Base-by-base conservation (phyloP, 2,329 filamentous ascomycete genomes). In the Colletotrichum acutatum region DNA sequence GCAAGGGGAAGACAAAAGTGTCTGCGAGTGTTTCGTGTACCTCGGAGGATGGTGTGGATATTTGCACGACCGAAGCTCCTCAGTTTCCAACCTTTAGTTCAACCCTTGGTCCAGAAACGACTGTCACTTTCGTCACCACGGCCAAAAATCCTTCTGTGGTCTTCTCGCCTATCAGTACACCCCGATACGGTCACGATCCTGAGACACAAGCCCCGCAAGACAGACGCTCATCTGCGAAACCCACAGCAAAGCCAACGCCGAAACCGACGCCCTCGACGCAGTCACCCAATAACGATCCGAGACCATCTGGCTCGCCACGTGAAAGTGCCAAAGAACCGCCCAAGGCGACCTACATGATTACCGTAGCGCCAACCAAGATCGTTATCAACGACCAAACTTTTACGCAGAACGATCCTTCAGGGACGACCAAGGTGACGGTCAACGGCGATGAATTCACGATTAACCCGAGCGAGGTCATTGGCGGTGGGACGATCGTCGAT, bases 131-230 rank as follows among this genome's bases (percentile, higher is more conserved):
- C 59, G 77, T 86, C 63, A 89, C 87, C 2, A 89, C 87, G 3
- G 87, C 89, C 77, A 89, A 89, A 77, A 89, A 89, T 68, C 88
- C 88, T 0, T 83, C 85, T 9, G 86, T 89, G 19, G 82, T 88
- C 3, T 81, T 58, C 58, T 84, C 66, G 7, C 67, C 72, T 19
- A 57, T 70, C 14, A 66, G 64, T n/a, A 75, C 74, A n/a, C 71
- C 74, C 4, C 59, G 42, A 7, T 75, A 71, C 42, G 71, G 70
- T 28, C 63, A 74, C 28, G 59, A 72, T 28, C n/a, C 56, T 67
- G 62, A 66, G 56, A 70, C 68, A 12, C 53, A 37, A 30, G 30
- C 68, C 68, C 68, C 56, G 34, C 66, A 60, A 49, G 49, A 73
- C 30, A 64, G 34, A 26, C 59, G 49, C 9, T 42, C 66, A 26